A percentile compares a stretch with the other conserved stretches of the same genome.
phyloP scores from a whole-genome alignment of 495 filamentous ascomycete genomes.

The Penicillium daleae region DNA sequence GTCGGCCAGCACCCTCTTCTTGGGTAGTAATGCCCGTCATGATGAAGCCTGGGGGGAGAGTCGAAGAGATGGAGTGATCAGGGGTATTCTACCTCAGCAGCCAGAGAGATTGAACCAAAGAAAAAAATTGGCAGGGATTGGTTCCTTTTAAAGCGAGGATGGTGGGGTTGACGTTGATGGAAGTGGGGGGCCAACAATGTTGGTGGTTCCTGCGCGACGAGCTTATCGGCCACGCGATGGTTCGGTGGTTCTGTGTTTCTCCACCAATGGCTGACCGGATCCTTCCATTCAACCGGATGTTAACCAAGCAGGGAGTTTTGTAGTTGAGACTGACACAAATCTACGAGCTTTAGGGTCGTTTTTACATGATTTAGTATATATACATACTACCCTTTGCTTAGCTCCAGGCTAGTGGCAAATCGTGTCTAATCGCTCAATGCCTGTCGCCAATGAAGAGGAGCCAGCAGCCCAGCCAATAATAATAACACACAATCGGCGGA shows the following conservation, averaged over 20 bases:
- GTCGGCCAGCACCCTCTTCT: constrained; percentile 30
- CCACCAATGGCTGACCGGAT: constrained; percentile 18
- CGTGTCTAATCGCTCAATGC: not conserved
- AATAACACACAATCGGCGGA: not conserved
- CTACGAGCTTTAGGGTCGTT: not conserved
- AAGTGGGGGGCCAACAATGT: constrained; percentile 18
- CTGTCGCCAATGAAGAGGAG: not conserved
- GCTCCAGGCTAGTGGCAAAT: not conserved
- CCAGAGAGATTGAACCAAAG: too few relatives aligned
- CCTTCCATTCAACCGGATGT: not conserved
- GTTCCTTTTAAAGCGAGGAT: constrained; percentile 13
- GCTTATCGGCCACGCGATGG: not conserved
- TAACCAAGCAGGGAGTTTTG: not conserved
- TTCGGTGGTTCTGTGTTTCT: constrained; percentile 9
- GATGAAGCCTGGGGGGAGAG: not conserved
- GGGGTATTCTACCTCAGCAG: too few relatives aligned
- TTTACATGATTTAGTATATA: not conserved
- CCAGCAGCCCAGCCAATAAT: not conserved
- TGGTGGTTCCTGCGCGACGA: constrained; percentile 1
- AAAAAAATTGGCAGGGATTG: not conserved
- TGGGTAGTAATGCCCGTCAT: constrained; percentile 9
- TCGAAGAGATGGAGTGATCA: not conserved
- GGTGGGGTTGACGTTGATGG: constrained; percentile 20
- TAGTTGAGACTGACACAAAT: not conserved
- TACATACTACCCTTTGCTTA: not conserved